phyloP scores from a whole-genome alignment of 83 land plant genomes.

The Picea abies region DNA sequence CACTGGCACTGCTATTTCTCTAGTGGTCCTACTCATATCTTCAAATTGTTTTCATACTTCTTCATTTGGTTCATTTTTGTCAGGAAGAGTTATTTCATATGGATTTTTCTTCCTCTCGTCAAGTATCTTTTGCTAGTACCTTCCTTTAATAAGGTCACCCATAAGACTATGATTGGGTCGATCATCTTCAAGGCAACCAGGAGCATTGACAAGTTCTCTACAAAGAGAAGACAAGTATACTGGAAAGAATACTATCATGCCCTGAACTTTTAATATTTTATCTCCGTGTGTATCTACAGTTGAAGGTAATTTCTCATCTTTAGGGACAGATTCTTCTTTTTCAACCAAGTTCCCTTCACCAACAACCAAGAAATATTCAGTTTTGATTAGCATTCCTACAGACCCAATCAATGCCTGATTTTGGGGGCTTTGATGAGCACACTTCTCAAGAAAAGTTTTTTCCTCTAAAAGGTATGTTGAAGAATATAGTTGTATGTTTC shows the following conservation, averaged over 20 bases:
- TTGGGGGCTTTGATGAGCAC: constrained; percentile 76
- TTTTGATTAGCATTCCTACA: constrained; percentile 75
- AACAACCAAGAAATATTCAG: constrained; percentile 70
- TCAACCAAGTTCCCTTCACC: constrained; percentile 52
- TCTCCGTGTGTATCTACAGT: constrained; percentile 34
- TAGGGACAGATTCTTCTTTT: constrained; percentile 61
- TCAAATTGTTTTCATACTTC: no score
- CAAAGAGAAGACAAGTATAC: constrained; percentile 98
- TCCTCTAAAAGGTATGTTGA: constrained; percentile 86
- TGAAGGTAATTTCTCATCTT: constrained; percentile 28
- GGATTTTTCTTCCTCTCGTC: no score
- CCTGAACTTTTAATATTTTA: constrained; percentile 65
- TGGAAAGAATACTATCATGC: constrained; percentile 93
- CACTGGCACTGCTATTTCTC: no score
- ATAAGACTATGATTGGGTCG: constrained; percentile 80
- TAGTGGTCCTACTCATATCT: no score
- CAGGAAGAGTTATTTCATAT: no score
- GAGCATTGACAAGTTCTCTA: constrained; percentile 65
- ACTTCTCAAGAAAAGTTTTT: constrained; percentile 91
- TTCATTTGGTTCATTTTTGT: no score
- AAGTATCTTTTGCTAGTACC: no score
- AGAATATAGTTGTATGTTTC: constrained; percentile 54
- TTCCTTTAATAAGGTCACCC: constrained; percentile 95
- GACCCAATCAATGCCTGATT: constrained; percentile 83
- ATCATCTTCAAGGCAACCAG: constrained; percentile 73